A percentile compares a stretch with the other conserved stretches of the same genome.
Evolutionary conservation across 176 grass and related monocot genomes (phyloP).

Genomic region (Coix lacrymajobi): DNA sequence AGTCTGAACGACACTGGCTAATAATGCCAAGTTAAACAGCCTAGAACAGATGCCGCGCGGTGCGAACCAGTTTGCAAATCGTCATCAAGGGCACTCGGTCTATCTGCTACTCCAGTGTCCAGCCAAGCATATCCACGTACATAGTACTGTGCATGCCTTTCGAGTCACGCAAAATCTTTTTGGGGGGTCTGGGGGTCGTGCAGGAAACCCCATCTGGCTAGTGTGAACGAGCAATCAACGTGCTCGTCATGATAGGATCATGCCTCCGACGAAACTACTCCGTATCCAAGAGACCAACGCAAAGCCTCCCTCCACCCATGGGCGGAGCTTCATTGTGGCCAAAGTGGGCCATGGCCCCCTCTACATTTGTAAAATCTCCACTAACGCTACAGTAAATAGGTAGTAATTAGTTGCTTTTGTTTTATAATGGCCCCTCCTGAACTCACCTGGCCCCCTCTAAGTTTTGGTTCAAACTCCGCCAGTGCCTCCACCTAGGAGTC

Average conservation of each 20-base stretch:
- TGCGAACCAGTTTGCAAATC: not conserved
- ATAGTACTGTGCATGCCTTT: not conserved
- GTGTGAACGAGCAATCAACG: not conserved
- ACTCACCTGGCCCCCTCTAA: no score
- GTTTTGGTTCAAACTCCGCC: no score
- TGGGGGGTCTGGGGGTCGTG: no score
- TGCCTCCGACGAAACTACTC: not conserved
- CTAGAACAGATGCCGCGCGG: not conserved
- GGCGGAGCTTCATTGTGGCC: no score
- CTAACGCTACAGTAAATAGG: no score
- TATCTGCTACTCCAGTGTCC: not conserved
- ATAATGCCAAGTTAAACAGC: not conserved
- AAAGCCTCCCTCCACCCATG: not conserved
- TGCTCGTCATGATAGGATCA: constrained; percentile 4
- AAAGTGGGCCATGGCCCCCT: no score
- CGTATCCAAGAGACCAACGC: constrained; percentile 22
- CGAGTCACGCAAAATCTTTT: not conserved
- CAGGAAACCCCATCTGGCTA: not conserved
- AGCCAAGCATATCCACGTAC: not conserved
- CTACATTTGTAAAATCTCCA: no score
- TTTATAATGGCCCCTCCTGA: no score
- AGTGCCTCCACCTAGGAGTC: not conserved
- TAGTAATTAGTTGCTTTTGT: no score
- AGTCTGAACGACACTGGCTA: not conserved
- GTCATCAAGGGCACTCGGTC: not conserved